Conservation (phyloP, 495 filamentous ascomycete species). For the Daldinia concentrica region DNA sequence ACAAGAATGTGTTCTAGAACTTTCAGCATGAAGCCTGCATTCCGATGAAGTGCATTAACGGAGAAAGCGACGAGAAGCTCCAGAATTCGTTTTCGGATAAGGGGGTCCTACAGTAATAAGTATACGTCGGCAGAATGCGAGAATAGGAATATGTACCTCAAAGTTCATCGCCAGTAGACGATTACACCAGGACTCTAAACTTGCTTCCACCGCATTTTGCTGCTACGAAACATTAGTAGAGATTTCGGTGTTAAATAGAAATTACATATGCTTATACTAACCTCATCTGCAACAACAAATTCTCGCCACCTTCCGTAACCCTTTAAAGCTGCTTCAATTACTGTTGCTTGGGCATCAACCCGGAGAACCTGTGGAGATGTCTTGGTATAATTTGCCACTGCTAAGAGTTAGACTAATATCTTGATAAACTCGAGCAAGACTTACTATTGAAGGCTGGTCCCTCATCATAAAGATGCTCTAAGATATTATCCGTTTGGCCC, state of each 20-base stretch:
- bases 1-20: slow-evolving; percentile 90
- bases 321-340: slow-evolving; percentile 90
- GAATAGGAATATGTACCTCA: slow-evolving; percentile 60
- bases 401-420: slow-evolving; percentile 45
- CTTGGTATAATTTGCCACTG: slow-evolving; percentile 80
- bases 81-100: slow-evolving; percentile 83
- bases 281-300: slow-evolving; percentile 65
- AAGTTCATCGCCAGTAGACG: slow-evolving; percentile 76
- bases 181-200: slow-evolving; percentile 83
- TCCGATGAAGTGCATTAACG: slow-evolving; percentile 79
- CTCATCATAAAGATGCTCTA: slow-evolving; percentile 78
- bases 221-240: slow-evolving; percentile 54
- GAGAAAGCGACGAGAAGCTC: slow-evolving; percentile 88
- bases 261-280: slow-evolving; percentile 46
- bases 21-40: slow-evolving; percentile 80
- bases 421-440: slow-evolving; percentile 35
- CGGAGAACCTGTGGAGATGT: slow-evolving; percentile 77
- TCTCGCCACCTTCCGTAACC: slow-evolving; percentile 86
- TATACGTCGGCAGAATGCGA: not conserved
- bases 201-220: slow-evolving; percentile 70
- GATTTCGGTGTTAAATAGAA: not conserved
- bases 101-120: slow-evolving; percentile 70
- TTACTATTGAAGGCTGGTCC: slow-evolving; percentile 74
- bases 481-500: slow-evolving; percentile 72
- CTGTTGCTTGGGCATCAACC: slow-evolving; percentile 87